Base-by-base conservation (phyloP, 2,329 filamentous ascomycete genomes). In the Lachnellula subtilissima region DNA sequence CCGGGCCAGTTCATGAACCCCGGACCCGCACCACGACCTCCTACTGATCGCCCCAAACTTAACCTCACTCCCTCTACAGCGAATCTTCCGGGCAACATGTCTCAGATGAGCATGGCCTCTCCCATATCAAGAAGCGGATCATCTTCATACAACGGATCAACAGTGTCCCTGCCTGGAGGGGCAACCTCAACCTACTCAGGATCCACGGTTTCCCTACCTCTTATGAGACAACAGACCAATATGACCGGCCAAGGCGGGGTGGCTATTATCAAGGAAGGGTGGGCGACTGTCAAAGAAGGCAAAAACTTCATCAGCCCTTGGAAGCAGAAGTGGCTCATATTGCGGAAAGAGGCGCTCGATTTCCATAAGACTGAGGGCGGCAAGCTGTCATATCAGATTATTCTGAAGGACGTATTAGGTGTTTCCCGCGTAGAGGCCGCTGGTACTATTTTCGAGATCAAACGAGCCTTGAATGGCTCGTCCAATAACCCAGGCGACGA, bases 401-500 rank as follows among this genome's bases (percentile, higher is more conserved):
- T 85, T 58, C 80, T 99, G 50, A 88, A 89, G 63, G 91, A 96
- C 67, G 90, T 99, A 37, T 86, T 91, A 61, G 91, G 90, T 61
- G 91, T 99, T 53, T 88, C 91, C 60, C 86, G 94, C 63, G 93
- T 95, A 42, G 94, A 99, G 73, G 87, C 90, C 57, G 89, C 91
- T 50, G 90, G 91, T 19, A 92, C 91, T 71, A 92, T 95, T 47
- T 94, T 99, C 70, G 94, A 99, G 74, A 90, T 99, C 72, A 92
- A 91, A 68, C 84, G 92, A 59, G 80, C 83, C 54, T 80, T 85
- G 48, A 86, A 86, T 65, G 85, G 84, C 40, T 75, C 80, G 40
- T 89, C 86, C 48, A 83, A 81, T 50, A 89, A 87, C 58, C 83
- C 91, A 11, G 84, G 87, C 51, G 88, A 89, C 47, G 68, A 69